These are phyloP conservation scores for Arthrinium puccinioides DNA, from an alignment of 2,329 filamentous ascomycete genomes.

Conservation along the genomic window DNA sequence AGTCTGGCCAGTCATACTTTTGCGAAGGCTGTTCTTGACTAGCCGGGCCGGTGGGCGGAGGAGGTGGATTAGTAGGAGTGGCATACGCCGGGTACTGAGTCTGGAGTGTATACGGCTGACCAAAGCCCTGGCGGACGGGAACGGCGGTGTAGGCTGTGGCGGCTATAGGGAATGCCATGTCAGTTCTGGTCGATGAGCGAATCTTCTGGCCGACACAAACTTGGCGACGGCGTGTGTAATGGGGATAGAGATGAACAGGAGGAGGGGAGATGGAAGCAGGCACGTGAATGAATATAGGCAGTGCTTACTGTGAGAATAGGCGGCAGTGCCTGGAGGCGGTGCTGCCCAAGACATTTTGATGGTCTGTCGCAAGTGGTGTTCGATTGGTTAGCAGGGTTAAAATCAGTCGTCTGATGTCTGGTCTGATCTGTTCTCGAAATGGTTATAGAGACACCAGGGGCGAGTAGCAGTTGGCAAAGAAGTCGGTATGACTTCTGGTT, in stretches of 20 bases:
- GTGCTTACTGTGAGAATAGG: conserved; percentile 17
- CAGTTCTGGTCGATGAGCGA: conserved; percentile 14
- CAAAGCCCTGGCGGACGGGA: conserved; percentile 31
- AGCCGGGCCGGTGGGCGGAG: conserved; percentile 19
- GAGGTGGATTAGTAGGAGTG: conserved; percentile 24
- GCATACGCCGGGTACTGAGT: conserved; percentile 20
- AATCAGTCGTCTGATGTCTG: too few relatives aligned
- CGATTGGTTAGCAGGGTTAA: neutral
- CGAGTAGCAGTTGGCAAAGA: too few relatives aligned
- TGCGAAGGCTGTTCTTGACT: conserved; percentile 33
- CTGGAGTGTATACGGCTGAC: conserved; percentile 21
- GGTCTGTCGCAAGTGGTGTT: too few relatives aligned
- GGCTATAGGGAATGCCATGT: conserved; percentile 20
- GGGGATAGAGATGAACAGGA: neutral
- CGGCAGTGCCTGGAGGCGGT: conserved; percentile 19
- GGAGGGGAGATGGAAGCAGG: neutral
- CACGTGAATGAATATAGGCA: neutral
- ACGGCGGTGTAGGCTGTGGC: conserved; percentile 34
- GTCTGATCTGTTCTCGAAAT: too few relatives aligned
- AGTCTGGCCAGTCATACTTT: conserved; percentile 71
- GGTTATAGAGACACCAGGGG: too few relatives aligned
- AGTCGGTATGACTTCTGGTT: too few relatives aligned
- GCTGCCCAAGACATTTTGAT: conserved; percentile 8
- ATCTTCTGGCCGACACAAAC: conserved; percentile 6
- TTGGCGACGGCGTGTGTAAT: neutral